Evolutionary conservation across 1,284 basidiomycete species (phyloP).

Genomic region (Fistulina hepatica): DNA sequence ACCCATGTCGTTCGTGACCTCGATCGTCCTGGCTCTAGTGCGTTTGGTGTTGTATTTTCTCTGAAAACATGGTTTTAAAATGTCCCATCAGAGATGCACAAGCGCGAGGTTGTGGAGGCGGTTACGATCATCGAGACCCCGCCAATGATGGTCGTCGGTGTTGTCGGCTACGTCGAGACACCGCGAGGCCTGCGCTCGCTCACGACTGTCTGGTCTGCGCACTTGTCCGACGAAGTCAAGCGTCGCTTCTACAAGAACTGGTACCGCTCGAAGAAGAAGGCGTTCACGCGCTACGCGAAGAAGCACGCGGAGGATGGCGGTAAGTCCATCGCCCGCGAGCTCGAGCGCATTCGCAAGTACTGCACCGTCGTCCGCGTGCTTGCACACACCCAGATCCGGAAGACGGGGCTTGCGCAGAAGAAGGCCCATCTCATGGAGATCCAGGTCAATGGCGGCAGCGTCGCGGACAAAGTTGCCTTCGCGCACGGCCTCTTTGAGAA

Average conservation of each 20-base stretch:
- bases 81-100: constrained; percentile 81
- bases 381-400: constrained; percentile 97
- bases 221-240: constrained; percentile 85
- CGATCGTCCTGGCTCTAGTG: constrained; percentile 96
- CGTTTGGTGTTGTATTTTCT: constrained; percentile 24
- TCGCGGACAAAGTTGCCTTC: constrained; percentile 97
- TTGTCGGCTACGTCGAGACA: constrained; percentile 99
- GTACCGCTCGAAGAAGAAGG: constrained; percentile 99
- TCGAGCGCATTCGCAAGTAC: constrained; percentile 99
- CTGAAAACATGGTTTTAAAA: constrained; percentile 7
- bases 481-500: constrained; percentile 96
- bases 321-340: constrained; percentile 88
- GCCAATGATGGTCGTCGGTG: constrained; percentile 94
- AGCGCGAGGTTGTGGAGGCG: constrained; percentile 98
- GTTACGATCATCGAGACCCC: constrained; percentile 96
- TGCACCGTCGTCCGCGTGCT: constrained; percentile 99
- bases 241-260: constrained; percentile 99
- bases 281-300: constrained; percentile 98
- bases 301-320: constrained; percentile 96
- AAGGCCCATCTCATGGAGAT: constrained; percentile 99
- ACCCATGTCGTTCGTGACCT: constrained; percentile 99
- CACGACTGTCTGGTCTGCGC: constrained; percentile 78
- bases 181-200: constrained; percentile 92
- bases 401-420: constrained; percentile 98
- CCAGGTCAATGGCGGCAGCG: constrained; percentile 96